Evolutionary conservation across 2,329 filamentous ascomycete genomes (phyloP), one percentile per base, ranked within the genome.

Genomic region (Botryotinia globosa): DNA sequence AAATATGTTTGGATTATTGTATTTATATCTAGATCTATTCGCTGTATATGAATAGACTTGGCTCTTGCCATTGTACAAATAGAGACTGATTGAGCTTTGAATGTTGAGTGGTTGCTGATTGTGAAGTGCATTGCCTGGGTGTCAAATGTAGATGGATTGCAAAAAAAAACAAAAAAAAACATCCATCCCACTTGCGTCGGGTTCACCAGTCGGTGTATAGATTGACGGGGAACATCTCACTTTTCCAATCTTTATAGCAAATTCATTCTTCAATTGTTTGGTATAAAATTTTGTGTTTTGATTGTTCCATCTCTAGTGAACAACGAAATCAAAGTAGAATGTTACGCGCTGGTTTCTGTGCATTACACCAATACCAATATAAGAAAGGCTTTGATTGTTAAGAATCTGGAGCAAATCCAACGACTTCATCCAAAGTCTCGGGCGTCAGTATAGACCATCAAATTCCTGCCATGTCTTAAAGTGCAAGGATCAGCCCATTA

Each of bases 1-100:
- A 20, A n/a, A 42, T 42, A 16, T 54, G 5, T 29, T 66, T 22
- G 37, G 61, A 71, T 71, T 71, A 34, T 66, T 71, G 69, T 54
- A 67, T 8, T 54, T 71, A 71, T 45, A 58, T 69, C 18, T 69
- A 44, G 29, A 37, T 66, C 10, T 58, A 34, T 37, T 63, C 32
- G 42, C n/a, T 63, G 44, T 29, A 62, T n/a, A 32, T 29, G 68
- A 39, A 42, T 51, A 63, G 44, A 25, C 20, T 64, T 42, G 58
- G 44, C 63, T 9, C 7, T 39, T 37, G 25, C 32, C 44, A 37
- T 2, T n/a, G 6, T 37, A 48, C 9, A 16, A 37, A 51, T 37
- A 51, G 44, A 48, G 44, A 51, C 8, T 10, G 8, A 9, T 42
- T 42, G 37, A 44, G n/a, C 2, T 10, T n/a, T 29, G 9, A 63